phyloP scores from a whole-genome alignment of 1,139 yeast species.

The Nematodospora anomalae region DNA sequence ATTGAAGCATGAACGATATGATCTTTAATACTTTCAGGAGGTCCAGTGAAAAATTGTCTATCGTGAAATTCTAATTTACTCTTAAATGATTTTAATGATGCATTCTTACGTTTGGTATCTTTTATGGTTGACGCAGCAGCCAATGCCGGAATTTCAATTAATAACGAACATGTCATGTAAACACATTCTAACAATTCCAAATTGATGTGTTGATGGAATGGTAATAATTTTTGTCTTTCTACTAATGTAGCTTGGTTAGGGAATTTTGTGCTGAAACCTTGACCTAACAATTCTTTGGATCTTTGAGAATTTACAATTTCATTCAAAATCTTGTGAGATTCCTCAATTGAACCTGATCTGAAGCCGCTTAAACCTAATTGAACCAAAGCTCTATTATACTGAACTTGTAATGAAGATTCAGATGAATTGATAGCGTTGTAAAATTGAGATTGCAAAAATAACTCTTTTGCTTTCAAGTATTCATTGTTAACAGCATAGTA shows the following conservation, averaged over 20 bases:
- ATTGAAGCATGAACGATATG: constrained; percentile 91
- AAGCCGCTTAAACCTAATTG: constrained; percentile 96
- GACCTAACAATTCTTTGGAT: constrained; percentile 91
- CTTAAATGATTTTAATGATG: constrained; percentile 81
- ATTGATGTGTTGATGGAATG: constrained; percentile 98
- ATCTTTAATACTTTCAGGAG: constrained; percentile 96
- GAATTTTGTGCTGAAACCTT: constrained; percentile 75
- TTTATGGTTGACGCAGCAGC: constrained; percentile 43
- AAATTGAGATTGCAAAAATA: constrained; percentile 81
- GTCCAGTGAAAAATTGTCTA: constrained; percentile 94
- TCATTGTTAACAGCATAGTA: constrained; percentile 87
- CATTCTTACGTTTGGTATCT: constrained; percentile 56
- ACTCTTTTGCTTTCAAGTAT: constrained; percentile 81
- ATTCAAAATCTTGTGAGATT: constrained; percentile 82
- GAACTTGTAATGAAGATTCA: constrained; percentile 83
- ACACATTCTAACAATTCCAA: constrained; percentile 93
- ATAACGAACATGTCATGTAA: constrained; percentile 84
- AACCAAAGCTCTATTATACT: constrained; percentile 92
- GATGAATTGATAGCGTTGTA: constrained; percentile 81
- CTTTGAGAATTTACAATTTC: constrained; percentile 87
- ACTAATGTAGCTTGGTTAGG: constrained; percentile 56
- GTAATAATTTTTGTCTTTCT: constrained; percentile 83
- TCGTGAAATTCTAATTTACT: constrained; percentile 91
- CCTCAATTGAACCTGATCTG: constrained; percentile 83
- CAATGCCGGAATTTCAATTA: constrained; percentile 89